Percentiles rank a stretch among this genome's conserved stretches.
phyloP scores from a whole-genome alignment of 2,329 filamentous ascomycete species.

The Elsinoe batatas region DNA sequence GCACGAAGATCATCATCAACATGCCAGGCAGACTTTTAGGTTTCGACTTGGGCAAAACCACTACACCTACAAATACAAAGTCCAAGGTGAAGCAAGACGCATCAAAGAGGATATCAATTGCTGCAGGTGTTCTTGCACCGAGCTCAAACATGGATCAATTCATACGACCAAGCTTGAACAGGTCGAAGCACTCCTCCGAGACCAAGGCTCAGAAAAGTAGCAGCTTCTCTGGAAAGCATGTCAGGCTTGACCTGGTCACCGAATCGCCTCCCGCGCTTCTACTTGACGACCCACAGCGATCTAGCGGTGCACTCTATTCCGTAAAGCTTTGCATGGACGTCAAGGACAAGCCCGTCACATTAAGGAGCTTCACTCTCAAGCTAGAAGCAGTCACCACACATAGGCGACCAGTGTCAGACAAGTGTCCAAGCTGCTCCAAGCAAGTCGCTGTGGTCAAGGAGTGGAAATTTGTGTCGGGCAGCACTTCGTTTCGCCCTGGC shows the following conservation, averaged over 20 bases:
- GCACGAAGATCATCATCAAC: not conserved
- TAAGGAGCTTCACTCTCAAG: conserved; percentile 63
- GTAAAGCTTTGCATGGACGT: conserved; percentile 70
- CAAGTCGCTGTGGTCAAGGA: conserved; percentile 64
- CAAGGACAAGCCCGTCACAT: conserved; percentile 51
- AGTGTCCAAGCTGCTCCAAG: conserved; percentile 67
- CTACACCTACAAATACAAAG: conserved; percentile 13
- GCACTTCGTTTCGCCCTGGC: conserved; percentile 34
- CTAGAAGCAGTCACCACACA: conserved; percentile 62
- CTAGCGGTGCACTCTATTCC: conserved; percentile 75
- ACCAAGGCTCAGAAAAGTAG: conserved; percentile 20
- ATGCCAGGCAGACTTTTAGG: conserved; percentile 28
- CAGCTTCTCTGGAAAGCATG: conserved; percentile 27
- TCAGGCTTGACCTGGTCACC: conserved; percentile 53
- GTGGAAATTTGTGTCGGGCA: conserved; percentile 64
- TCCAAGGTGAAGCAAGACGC: conserved; percentile 13
- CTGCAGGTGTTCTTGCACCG: conserved; percentile 12
- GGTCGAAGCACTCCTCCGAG: conserved; percentile 17
- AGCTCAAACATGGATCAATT: conserved; percentile 26
- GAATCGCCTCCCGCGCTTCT: conserved; percentile 83
- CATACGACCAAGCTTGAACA: conserved; percentile 23
- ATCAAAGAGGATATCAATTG: conserved; percentile 17
- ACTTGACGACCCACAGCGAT: conserved; percentile 63
- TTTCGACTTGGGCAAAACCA: conserved; percentile 21
- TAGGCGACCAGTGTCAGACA: conserved; percentile 69